phyloP scores from a whole-genome alignment of 2,329 filamentous ascomycete species.

The Trichoderma sp. region DNA sequence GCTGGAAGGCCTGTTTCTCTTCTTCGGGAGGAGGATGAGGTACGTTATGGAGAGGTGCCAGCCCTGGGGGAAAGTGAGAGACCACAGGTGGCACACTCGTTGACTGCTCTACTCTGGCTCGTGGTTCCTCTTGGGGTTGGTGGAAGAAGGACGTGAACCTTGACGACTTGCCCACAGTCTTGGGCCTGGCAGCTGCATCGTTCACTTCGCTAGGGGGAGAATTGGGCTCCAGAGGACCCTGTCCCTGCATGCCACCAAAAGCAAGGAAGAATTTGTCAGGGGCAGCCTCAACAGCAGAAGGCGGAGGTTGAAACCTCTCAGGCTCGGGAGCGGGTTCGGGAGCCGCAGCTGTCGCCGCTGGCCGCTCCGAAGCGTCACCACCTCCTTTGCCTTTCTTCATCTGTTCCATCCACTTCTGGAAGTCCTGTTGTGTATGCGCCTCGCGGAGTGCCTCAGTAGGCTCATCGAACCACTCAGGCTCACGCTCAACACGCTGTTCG shows the following conservation, averaged over 20 bases:
- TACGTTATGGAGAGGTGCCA: background rate
- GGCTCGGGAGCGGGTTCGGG: conserved; percentile 34
- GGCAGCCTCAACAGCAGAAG: conserved; percentile 62
- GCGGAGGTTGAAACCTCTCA: conserved; percentile 56
- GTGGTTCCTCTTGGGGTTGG: conserved; percentile 48
- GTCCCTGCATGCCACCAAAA: conserved; percentile 34
- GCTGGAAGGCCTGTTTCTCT: conserved; percentile 83
- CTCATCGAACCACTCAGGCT: conserved; percentile 88
- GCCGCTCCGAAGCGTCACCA: conserved; percentile 28
- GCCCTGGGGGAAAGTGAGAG: conserved; percentile 21
- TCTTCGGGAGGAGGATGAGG: conserved; percentile 47
- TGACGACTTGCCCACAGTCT: conserved; percentile 65
- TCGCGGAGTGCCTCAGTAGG: conserved; percentile 66
- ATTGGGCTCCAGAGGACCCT: conserved; percentile 45
- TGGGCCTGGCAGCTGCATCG: conserved; percentile 48
- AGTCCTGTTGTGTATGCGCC: conserved; percentile 81
- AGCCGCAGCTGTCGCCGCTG: conserved; percentile 32
- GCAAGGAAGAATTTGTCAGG: conserved; percentile 75
- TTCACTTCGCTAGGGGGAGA: conserved; percentile 43
- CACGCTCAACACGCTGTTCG: conserved; percentile 64
- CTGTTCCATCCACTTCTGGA: conserved; percentile 88
- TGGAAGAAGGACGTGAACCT: conserved; percentile 80
- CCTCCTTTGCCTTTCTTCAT: conserved; percentile 68
- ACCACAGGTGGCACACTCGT: conserved; percentile 26
- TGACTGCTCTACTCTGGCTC: conserved; percentile 48